A percentile compares a stretch with the other conserved stretches of the same genome.
These are phyloP conservation scores for Monosporascus sp. DNA, from an alignment of 2,329 filamentous ascomycete genomes.

Conservation along the genomic window DNA sequence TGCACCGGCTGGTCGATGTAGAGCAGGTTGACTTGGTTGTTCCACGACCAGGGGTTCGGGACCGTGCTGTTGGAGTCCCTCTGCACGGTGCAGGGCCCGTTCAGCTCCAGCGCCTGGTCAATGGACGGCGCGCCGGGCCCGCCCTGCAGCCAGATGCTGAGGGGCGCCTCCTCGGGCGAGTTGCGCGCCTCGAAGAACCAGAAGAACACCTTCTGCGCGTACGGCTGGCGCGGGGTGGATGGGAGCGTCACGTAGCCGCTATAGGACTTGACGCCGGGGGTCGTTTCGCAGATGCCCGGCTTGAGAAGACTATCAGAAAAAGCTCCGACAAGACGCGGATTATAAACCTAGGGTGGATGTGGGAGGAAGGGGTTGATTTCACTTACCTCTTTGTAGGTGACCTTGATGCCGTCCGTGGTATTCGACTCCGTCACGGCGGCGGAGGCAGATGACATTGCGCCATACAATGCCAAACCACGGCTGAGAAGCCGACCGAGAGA, in stretches of 20 bases:
- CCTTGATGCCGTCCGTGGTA: constrained; percentile 1
- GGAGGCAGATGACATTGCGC: background rate
- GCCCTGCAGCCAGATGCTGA: constrained; percentile 56
- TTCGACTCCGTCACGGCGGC: background rate
- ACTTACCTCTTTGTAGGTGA: constrained; percentile 51
- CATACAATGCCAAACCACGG: background rate
- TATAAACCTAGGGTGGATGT: too few species aligned
- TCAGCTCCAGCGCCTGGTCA: constrained; percentile 45
- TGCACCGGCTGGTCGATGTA: constrained; percentile 56
- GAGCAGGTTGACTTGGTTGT: constrained; percentile 56
- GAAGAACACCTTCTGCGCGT: constrained; percentile 41
- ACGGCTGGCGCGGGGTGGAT: constrained; percentile 36
- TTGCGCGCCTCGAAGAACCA: constrained; percentile 27
- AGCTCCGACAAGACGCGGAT: too few species aligned
- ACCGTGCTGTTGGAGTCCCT: constrained; percentile 42
- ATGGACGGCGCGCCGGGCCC: constrained; percentile 53
- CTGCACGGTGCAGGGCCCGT: constrained; percentile 47
- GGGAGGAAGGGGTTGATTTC: too few species aligned
- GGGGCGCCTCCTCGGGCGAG: constrained; percentile 22
- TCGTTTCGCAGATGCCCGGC: constrained; percentile 51
- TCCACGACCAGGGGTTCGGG: constrained; percentile 55
- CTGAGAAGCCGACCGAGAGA: background rate
- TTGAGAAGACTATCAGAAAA: constrained; percentile 15
- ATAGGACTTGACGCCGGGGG: constrained; percentile 54
- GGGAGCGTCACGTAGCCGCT: constrained; percentile 55